These are phyloP conservation scores for Ascochyta lentis DNA, from an alignment of 2,329 filamentous ascomycete species.

Conservation along the genomic window DNA sequence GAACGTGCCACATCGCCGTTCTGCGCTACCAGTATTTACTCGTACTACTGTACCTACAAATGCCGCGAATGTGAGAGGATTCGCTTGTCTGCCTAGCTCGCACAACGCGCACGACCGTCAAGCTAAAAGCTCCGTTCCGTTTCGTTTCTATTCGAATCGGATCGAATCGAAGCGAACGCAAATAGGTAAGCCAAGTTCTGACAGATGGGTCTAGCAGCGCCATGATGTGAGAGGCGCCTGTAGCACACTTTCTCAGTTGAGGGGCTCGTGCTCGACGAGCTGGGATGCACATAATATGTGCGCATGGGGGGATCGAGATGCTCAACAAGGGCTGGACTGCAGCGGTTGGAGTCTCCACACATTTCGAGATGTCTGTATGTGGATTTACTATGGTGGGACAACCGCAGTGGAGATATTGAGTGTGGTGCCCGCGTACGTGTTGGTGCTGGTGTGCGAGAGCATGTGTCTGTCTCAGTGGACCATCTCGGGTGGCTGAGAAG, in stretches of 20 bases:
- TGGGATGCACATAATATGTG: too few species aligned
- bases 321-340: background rate
- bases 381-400: background rate
- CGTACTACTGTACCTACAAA: background rate
- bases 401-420: constrained; percentile 1
- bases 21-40: too few species aligned
- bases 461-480: background rate
- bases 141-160: too few species aligned
- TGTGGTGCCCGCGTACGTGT: background rate
- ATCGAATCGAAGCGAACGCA: too few species aligned
- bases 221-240: too few species aligned
- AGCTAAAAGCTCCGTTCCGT: too few species aligned
- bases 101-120: background rate
- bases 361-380: background rate
- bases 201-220: too few species aligned
- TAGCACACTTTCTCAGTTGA: too few species aligned
- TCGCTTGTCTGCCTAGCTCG: background rate
- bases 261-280: too few species aligned
- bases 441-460: background rate
- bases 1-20: too few species aligned
- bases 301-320: constrained; percentile 1
- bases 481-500: too few species aligned
- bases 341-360: background rate
- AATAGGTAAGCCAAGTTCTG: too few species aligned
- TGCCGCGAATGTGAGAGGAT: background rate